Conservation (phyloP, 176 grass and related monocot species). For the Carex scoparia region DNA sequence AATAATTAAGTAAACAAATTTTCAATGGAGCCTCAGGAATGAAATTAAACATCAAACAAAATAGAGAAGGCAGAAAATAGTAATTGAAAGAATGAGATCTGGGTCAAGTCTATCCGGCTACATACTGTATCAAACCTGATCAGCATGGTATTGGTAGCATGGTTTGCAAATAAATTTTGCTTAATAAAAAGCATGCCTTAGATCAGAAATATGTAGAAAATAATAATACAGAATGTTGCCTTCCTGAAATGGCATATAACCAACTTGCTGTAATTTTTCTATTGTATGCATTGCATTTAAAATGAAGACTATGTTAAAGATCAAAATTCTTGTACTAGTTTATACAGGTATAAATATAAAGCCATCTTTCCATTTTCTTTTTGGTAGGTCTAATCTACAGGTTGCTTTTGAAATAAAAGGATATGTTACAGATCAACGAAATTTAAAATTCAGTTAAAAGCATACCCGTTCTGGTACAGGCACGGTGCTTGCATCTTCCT, state of each 20-base stretch:
- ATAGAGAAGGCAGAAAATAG: neutral
- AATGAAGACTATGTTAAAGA: neutral
- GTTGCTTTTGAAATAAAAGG: neutral
- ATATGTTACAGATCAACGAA: slow-evolving; percentile 11
- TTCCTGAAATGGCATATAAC: neutral
- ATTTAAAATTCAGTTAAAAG: slow-evolving; percentile 10
- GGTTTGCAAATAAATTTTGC: neutral
- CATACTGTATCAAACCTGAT: neutral
- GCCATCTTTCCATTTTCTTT: neutral
- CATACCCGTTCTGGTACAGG: slow-evolving; percentile 74
- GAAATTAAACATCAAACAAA: neutral
- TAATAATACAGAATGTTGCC: neutral
- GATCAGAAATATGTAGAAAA: neutral
- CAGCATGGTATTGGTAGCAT: neutral
- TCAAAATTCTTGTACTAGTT: slow-evolving; percentile 7
- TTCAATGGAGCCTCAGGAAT: neutral
- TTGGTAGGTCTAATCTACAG: neutral
- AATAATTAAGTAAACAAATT: neutral
- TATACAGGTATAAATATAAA: neutral
- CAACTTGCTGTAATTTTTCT: neutral
- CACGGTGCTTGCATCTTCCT: slow-evolving; percentile 50
- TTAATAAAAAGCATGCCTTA: neutral
- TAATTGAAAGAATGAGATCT: neutral
- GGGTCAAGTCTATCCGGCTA: neutral
- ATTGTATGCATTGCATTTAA: neutral